Evolutionary conservation across 2,329 filamentous ascomycete genomes (phyloP), one percentile per base, ranked within the genome.

Genomic region (Botryotinia convoluta): DNA sequence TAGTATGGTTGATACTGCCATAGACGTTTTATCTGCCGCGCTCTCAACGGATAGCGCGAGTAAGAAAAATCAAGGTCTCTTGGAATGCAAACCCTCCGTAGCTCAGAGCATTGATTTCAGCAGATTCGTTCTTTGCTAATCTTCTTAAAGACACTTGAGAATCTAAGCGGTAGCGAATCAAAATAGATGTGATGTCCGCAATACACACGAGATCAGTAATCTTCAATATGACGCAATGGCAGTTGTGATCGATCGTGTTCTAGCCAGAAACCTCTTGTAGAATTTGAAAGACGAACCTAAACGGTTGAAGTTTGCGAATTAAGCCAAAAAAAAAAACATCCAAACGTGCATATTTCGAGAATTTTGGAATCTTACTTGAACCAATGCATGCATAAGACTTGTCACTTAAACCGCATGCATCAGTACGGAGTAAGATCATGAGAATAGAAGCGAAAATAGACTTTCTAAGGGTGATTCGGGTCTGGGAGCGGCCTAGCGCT

Each of bases 251-350:
- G 22, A 68, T 57, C 35, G 18, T n/a, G n/a, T 68, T 68, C 65
- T 68, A 44, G 48, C 48, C 65, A 57, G n/a, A 18, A 42, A 32
- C 26, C 26, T 57, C 35, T 37, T 20, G 18, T 57, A n/a, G 12
- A 29, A 20, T 26, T 29, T 39, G 45, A 54, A 54, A 39, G 45
- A 39, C 64, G 65, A 68, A 26, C 48, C 51, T 9, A 57, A 68
- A 57, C 3, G n/a, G 65, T 42, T 68, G 65, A 68, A 32, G 65
- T 68, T 68, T 57, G 65, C 65, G 48, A 68, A 32, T 32, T 32
- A 32, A 32, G 12, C 5, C n/a, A n/a, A 16, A 32, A 29, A 68
- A 4, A 9, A 42, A 29, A 68, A 16, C 12, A 37, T 68, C 48
- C 48, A 57, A 68, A 68, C 65, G 48, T 39, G 65, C 48, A 57